Evolutionary conservation across 2,329 filamentous ascomycete species (phyloP), one percentile per base, ranked within the genome.

Genomic region (Daldinia eschscholtzii): DNA sequence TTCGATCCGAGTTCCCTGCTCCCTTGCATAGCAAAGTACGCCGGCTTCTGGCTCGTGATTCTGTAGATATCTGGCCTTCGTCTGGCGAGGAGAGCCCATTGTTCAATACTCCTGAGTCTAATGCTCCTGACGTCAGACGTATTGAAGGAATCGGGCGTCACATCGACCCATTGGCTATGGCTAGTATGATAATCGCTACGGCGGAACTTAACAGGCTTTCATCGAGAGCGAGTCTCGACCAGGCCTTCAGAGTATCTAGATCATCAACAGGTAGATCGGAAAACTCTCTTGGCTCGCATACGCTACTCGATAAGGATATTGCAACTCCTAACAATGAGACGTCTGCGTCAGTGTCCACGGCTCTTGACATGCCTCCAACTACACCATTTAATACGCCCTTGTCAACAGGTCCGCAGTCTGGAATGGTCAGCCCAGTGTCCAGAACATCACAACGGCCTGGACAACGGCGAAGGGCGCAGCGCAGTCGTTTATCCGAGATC

Each of bases 401-500:
- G 2, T 72, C 71, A 13, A 57, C 68, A 2, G 50, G 15, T 6
- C 39, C 68, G 13, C 63, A 62, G 30, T 64, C 64, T 9, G 60
- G 66, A 13, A 33, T 57, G 6, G 12, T 50, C 13, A 73, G 57
- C 30, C 71, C 69, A 7, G 48, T 59, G 5, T 65, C 65, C 7
- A 68, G 64, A 48, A 37, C 64, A 30, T 57, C 72, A 12, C 64
- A 70, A 41, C 67, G 71, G 37, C 39, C 15, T 20, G 76, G 70
- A 20, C 68, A 68, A 39, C 70, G 67, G 61, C 65, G 68, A n/a
- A 69, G 73, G 65, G 67, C 50, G 26, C 72, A 73, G 39, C 71
- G 72, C 6, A 78, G 77, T 28, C 74, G 68, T 18, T 53, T 78
- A 20, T 77, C 76, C 3, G 77, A 78, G 70, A 74, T 78, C 5